Evolutionary conservation across 371 early-diverging fungal genomes (phyloP).

Genomic region (Syncephalastrum sp.): DNA sequence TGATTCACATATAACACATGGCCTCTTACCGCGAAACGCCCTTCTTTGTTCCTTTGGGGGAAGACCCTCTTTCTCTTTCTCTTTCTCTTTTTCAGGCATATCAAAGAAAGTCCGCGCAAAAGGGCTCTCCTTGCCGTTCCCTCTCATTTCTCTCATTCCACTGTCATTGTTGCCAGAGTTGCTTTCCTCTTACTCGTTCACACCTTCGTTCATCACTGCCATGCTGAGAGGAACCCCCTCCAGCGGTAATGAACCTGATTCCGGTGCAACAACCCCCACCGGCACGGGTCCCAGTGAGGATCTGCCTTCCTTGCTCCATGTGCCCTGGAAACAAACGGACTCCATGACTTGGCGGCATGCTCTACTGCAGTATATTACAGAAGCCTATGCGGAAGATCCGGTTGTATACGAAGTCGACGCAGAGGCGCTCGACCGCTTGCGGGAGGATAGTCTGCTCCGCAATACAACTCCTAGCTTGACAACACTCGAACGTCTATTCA

Average conservation of each 20-base stretch:
- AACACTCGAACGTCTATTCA: slow-evolving; percentile 27
- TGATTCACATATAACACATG: too few species aligned
- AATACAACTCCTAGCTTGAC: slow-evolving; percentile 8
- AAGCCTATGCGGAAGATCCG: slow-evolving; percentile 40
- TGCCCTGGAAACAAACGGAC: slow-evolving; percentile 18
- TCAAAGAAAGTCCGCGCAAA: slow-evolving; percentile 3
- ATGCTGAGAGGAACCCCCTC: slow-evolving; percentile 3
- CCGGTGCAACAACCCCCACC: neutral
- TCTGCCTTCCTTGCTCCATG: slow-evolving; percentile 18
- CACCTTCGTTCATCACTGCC: too few species aligned
- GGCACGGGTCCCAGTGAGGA: slow-evolving; percentile 11
- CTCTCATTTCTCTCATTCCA: too few species aligned
- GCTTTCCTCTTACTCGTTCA: slow-evolving; percentile 9
- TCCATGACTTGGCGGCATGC: slow-evolving; percentile 25
- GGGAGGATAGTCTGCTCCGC: slow-evolving; percentile 19
- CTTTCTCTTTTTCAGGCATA: slow-evolving; percentile 3
- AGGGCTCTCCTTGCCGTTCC: neutral
- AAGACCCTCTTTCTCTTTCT: neutral
- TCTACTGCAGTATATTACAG: slow-evolving; percentile 34
- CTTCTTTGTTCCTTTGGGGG: neutral
- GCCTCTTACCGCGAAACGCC: too few species aligned
- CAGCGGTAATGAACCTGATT: too few species aligned
- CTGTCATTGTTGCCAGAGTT: neutral
- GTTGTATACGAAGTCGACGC: slow-evolving; percentile 32
- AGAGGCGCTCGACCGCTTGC: slow-evolving; percentile 25